These are phyloP conservation scores for Andrographis paniculata DNA, from an alignment of 305 asterid genomes.

Conservation along the genomic window DNA sequence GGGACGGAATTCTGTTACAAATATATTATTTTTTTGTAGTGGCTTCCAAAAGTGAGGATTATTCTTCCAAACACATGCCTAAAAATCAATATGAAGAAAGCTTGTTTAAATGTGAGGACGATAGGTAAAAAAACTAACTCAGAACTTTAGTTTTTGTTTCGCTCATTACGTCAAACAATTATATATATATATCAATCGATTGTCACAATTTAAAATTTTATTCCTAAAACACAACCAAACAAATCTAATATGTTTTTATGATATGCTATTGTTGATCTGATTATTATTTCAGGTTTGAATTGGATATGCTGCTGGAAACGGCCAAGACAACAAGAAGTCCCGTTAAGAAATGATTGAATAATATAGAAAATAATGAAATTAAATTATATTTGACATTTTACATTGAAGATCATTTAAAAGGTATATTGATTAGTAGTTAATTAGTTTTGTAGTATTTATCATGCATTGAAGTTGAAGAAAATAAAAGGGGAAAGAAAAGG, in stretches of 20 bases:
- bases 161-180: no score
- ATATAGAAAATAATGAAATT: conserved; percentile 44
- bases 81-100: conserved; percentile 98
- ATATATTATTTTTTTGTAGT: no score
- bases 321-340: conserved; percentile 66
- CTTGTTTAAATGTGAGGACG: conserved; percentile 97
- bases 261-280: conserved; percentile 24
- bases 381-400: conserved; percentile 40
- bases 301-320: conserved; percentile 93
- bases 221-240: neutral
- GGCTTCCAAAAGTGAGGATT: conserved; percentile 99
- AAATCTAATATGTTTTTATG: neutral
- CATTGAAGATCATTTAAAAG: conserved; percentile 77
- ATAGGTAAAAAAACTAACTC: conserved; percentile 40
- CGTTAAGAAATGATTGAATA: conserved; percentile 75
- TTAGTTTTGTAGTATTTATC: no score
- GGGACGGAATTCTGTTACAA: no score
- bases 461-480: no score
- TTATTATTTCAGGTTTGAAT: conserved; percentile 74
- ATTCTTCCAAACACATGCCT: conserved; percentile 96
- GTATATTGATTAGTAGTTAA: no score
- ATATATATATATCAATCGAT: no score
- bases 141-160: neutral
- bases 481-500: no score
- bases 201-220: no score